Base-by-base conservation (phyloP, 2,329 filamentous ascomycete genomes). In the Xylariaceae sp. region DNA sequence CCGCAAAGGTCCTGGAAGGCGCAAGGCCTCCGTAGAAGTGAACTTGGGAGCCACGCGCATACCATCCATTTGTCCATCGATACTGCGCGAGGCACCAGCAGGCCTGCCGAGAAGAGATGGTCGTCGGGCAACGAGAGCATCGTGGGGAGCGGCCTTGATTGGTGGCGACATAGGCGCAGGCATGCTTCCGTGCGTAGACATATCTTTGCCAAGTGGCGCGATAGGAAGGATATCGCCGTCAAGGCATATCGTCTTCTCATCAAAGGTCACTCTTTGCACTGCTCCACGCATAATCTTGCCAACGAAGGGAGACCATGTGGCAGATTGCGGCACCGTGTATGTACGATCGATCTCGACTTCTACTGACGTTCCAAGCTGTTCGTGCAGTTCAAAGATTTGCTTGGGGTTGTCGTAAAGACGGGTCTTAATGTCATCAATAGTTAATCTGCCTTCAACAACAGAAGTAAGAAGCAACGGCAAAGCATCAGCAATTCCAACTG, bases 321-420 rank as follows among this genome's bases (percentile, higher is more conserved):
- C 58, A 18, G 72, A 67, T 49, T 68, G 66, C 43, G 80, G 69
- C 48, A 85, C 73, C 4, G 79, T 74, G 66, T 87, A 87, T 2
- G 84, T 78, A 40, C 87, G 81, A 64, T 89, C 87, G 59, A 90
- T 76, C 69, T 90, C 87, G 18, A 89, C 78, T 72, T 91, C 87
- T 33, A 91, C 77, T 5, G 80, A 81, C 35, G 85, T 84, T 51
- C 83, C 83, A n/a, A 78, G 70, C 69, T 91, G 87, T 59, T 91
- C 87, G 57, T 91, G 87, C 44, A 91, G 78, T 72, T 91, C 87
- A 59, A 91, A 91, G 60, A 91, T 90, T 64, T 81, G 80, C 72
- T 86, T 87, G 2, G 87, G 87, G 65, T 90, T 90, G 63, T 89
- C 84, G 65, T 90, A 86, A 42, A 91, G 76, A 39, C 85, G 82